A percentile compares a stretch with the other conserved stretches of the same genome.
Evolutionary conservation across 257 asterid genomes (phyloP).

Genomic region (Striga asiatica): DNA sequence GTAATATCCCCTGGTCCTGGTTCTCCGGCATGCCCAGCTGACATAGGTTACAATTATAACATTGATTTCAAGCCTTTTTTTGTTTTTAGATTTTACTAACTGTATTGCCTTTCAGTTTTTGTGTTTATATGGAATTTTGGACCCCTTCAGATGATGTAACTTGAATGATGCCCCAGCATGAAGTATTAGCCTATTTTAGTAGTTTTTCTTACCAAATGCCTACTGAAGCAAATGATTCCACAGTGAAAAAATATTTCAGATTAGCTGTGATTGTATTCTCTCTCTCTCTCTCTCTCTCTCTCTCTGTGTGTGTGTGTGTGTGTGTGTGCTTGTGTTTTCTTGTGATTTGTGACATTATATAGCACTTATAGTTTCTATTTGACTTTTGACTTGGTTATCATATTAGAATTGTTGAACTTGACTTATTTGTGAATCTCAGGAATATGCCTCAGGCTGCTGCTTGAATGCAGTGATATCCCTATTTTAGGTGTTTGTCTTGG

Average conservation of each 20-base stretch:
- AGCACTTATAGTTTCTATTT: not conserved
- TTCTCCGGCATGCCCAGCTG: constrained; percentile 78
- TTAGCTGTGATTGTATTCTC: not conserved
- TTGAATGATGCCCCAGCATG: no score
- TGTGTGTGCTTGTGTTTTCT: not conserved
- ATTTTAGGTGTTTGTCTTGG: constrained; percentile 98
- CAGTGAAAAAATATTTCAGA: not conserved
- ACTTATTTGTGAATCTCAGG: constrained; percentile 39
- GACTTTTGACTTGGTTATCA: constrained; percentile 5
- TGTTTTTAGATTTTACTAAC: not conserved
- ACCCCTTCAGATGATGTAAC: not conserved
- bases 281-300: no score
- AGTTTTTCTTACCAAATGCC: no score
- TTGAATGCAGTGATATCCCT: constrained; percentile 83
- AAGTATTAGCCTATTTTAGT: no score
- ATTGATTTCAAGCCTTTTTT: not conserved
- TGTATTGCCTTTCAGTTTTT: no score
- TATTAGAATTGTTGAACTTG: constrained; percentile 1
- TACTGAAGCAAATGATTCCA: no score
- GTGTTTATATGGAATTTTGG: not conserved
- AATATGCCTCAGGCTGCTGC: constrained; percentile 79
- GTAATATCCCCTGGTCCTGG: constrained; percentile 99
- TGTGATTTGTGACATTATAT: not conserved
- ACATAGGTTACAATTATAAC: constrained; percentile 51
- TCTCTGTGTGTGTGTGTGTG: no score